Evolutionary conservation across 2,329 filamentous ascomycete genomes (phyloP), one percentile per base, ranked within the genome.

Genomic region (Colletotrichum limetticola): DNA sequence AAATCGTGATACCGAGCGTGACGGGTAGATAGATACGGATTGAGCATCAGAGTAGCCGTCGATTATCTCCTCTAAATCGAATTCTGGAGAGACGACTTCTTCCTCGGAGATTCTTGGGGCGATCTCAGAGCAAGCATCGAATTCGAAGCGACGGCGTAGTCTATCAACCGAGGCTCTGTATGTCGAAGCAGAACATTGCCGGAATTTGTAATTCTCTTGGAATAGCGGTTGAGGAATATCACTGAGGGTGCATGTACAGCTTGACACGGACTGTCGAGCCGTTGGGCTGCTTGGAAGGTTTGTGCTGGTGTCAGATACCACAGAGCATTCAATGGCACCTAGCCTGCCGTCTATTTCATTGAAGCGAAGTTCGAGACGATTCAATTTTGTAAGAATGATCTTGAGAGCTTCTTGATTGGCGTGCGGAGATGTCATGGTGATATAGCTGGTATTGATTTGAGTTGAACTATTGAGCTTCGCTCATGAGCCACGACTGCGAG

Each of bases 371-470:
- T 68, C 65, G 5, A 72, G 52, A 12, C 69, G 65, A 5, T 72
- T 58, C 0, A 68, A 58, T 16, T 72, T 72, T 11, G 69, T 72
- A 3, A 72, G 52, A 52, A 72, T 72, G 4, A 72, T 58, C 12
- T 72, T 72, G 12, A 72, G 42, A 30, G 62, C 35, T 30, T 72
- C 69, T 55, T 72, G 58, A n/a, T 72, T 68, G 37, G 56, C 53
- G 16, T 37, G 52, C 12, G 61, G 69, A 37, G 58, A 11, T 53
- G 55, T 57, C 69, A 72, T 68, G 4, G 5, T 53, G 22, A 19
- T 32, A 19, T 8, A 22, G 8, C 42, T 19, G 19, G 16, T n/a
- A 49, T 0, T 35, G 3, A 19, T n/a, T 19, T 16, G 14, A 16
- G 37, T 42, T 16, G 37, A 42, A 16, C 1, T 16, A 16, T 16